Percentiles rank a stretch among this genome's conserved stretches.
phyloP scores from a whole-genome alignment of 306 rosid species.

The Carpinus viminea region DNA sequence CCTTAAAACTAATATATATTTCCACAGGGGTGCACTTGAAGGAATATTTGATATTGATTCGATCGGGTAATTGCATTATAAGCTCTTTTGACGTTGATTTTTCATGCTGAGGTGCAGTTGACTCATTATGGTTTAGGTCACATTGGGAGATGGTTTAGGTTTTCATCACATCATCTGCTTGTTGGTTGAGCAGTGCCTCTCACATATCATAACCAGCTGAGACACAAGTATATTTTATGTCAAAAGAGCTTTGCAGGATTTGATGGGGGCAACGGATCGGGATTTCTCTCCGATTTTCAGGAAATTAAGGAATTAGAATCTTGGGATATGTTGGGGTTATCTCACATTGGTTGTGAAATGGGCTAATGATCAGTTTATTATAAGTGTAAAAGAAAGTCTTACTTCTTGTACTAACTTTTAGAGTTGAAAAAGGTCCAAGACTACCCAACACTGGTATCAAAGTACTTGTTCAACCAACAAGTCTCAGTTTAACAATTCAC shows the following conservation, averaged over 20 bases:
- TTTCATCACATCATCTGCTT: not conserved
- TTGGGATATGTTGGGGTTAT: too few relatives aligned
- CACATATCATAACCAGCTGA: not conserved
- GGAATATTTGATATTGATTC: not conserved
- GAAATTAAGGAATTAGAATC: too few relatives aligned
- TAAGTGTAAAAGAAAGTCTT: too few relatives aligned
- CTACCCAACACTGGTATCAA: too few relatives aligned
- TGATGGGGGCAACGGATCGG: too few relatives aligned
- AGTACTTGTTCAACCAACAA: too few relatives aligned
- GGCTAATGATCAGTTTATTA: too few relatives aligned
- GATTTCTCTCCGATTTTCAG: too few relatives aligned
- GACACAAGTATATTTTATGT: not conserved
- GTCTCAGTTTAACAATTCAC: too few relatives aligned
- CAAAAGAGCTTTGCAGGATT: not conserved
- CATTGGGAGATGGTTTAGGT: not conserved
- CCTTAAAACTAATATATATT: not conserved
- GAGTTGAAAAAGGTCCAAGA: too few relatives aligned
- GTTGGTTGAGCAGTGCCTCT: constrained; percentile 1
- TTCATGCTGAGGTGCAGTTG: constrained; percentile 1
- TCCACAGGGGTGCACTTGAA: not conserved
- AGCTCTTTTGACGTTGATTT: not conserved
- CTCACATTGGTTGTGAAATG: too few relatives aligned
- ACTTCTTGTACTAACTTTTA: too few relatives aligned
- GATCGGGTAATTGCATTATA: not conserved
- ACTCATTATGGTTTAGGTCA: not conserved